Evolutionary conservation across 768 basidiomycete genomes (phyloP).

Genomic region (Trametes gibbosa): DNA sequence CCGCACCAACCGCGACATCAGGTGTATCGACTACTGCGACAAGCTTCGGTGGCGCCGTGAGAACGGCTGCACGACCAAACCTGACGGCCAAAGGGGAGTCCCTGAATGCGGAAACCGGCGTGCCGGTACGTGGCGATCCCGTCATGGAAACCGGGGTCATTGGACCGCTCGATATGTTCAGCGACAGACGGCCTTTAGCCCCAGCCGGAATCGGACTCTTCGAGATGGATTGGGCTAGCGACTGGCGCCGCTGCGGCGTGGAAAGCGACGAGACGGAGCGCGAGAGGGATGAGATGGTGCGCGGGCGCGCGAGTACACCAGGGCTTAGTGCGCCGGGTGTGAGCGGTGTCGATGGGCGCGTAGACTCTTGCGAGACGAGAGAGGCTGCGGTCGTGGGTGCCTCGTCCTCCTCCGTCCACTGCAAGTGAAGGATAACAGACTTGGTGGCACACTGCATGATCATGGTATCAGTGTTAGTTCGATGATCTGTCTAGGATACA

Average conservation of each 20-base stretch:
- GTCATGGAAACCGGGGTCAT: constrained; percentile 42
- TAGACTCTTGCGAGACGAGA: constrained; percentile 19
- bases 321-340: constrained; percentile 23
- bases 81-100: constrained; percentile 40
- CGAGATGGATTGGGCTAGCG: constrained; percentile 23
- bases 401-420: constrained; percentile 76
- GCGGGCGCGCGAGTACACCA: constrained; percentile 29
- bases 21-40: constrained; percentile 84
- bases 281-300: constrained; percentile 50
- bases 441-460: constrained; percentile 76
- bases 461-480: not conserved
- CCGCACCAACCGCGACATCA: constrained; percentile 86
- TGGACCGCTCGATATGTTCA: constrained; percentile 45
- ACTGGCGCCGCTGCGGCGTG: constrained; percentile 41
- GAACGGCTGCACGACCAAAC: constrained; percentile 68
- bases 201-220: constrained; percentile 35
- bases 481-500: not conserved
- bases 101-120: constrained; percentile 28
- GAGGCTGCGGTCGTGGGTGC: constrained; percentile 14
- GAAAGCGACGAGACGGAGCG: constrained; percentile 51
- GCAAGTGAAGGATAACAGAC: constrained; percentile 78
- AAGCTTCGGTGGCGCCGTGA: constrained; percentile 82
- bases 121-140: constrained; percentile 31
- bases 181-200: constrained; percentile 38
- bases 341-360: constrained; percentile 20